Conservation (phyloP, 2,329 filamentous ascomycete species). For the Fusarium scirpi region DNA sequence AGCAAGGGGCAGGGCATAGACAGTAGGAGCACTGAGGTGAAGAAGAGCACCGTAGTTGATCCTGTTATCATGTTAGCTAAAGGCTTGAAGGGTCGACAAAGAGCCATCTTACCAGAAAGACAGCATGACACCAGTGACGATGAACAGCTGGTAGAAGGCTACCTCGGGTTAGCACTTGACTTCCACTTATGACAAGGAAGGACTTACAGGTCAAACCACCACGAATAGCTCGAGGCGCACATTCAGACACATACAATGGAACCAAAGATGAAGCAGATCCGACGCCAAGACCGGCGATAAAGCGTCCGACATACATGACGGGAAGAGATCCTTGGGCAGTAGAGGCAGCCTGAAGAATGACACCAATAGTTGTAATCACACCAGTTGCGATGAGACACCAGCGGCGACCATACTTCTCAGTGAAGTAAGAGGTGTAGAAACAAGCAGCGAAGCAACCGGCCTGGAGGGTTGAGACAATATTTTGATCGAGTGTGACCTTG, state of each 20-base stretch:
- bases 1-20: slow-evolving; percentile 72
- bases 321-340: slow-evolving; percentile 64
- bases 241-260: slow-evolving; percentile 62
- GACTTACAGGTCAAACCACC: slow-evolving; percentile 60
- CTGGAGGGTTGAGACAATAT: slow-evolving; percentile 78
- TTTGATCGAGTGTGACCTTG: slow-evolving; percentile 69
- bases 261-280: slow-evolving; percentile 62
- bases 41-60: slow-evolving; percentile 66
- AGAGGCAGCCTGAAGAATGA: slow-evolving; percentile 73
- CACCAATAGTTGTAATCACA: slow-evolving; percentile 68
- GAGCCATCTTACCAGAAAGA: slow-evolving; percentile 55
- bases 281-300: slow-evolving; percentile 62
- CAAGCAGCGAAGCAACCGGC: slow-evolving; percentile 75
- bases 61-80: slow-evolving; percentile 58
- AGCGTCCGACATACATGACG: slow-evolving; percentile 75
- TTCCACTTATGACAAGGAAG: not conserved
- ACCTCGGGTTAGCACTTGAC: not conserved
- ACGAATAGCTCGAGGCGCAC: slow-evolving; percentile 63
- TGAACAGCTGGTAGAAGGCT: slow-evolving; percentile 65
- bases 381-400: slow-evolving; percentile 67
- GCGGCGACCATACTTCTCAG: slow-evolving; percentile 68
- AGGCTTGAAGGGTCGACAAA: not conserved
- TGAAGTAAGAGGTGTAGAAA: slow-evolving; percentile 65
- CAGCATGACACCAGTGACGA: slow-evolving; percentile 58
- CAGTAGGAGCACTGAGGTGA: slow-evolving; percentile 60